These are phyloP conservation scores for Aspergillus bridgeri DNA, from an alignment of 495 filamentous ascomycete genomes.

Conservation along the genomic window DNA sequence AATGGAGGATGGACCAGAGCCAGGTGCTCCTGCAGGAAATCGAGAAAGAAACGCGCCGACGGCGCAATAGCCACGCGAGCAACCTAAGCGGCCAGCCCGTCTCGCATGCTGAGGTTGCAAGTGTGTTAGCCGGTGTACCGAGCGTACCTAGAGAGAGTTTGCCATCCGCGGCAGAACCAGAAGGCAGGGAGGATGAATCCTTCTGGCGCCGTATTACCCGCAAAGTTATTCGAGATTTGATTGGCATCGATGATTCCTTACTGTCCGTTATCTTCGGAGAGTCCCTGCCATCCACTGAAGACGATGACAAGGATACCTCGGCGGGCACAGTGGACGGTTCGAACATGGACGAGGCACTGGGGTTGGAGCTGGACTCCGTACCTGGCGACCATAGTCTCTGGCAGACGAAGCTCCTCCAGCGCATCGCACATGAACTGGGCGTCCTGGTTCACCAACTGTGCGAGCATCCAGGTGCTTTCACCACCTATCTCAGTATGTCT, in stretches of 20 bases:
- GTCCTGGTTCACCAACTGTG: constrained; percentile 77
- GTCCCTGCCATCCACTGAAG: constrained; percentile 58
- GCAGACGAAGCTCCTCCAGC: constrained; percentile 74
- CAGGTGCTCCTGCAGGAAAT: constrained; percentile 81
- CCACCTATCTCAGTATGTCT: constrained; percentile 58
- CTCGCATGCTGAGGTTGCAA: constrained; percentile 19
- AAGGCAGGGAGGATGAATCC: constrained; percentile 48
- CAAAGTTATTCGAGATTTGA: constrained; percentile 80
- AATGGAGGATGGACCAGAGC: constrained; percentile 91
- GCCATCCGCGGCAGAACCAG: constrained; percentile 9
- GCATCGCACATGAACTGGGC: constrained; percentile 84
- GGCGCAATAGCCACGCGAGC: constrained; percentile 37
- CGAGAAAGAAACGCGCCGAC: constrained; percentile 73
- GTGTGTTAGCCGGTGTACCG: constrained; percentile 18
- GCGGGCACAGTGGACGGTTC: constrained; percentile 13
- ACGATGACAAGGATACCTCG: constrained; percentile 4
- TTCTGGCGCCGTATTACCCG: constrained; percentile 81
- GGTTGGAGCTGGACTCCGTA: constrained; percentile 33
- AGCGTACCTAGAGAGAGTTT: constrained; percentile 19
- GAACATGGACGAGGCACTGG: constrained; percentile 32
- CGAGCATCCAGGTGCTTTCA: constrained; percentile 77
- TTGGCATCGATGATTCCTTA: constrained; percentile 84
- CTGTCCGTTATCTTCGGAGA: constrained; percentile 88
- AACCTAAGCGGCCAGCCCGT: constrained; percentile 25
- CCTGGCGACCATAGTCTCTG: constrained; percentile 53